These are phyloP conservation scores for Populus pruinosa DNA, from an alignment of 345 rosid species.

Conservation along the genomic window DNA sequence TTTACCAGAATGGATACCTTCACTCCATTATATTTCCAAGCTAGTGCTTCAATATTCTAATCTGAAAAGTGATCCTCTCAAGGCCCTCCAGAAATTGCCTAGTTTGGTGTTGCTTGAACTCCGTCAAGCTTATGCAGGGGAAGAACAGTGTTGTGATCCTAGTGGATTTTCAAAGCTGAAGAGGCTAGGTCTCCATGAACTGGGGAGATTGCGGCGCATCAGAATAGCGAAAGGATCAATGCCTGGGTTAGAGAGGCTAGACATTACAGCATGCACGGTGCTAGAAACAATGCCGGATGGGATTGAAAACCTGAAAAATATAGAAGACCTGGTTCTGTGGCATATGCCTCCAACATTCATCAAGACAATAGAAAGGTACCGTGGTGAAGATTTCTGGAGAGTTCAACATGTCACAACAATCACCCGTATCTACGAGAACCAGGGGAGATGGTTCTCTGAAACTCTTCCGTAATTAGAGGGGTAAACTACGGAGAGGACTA, in stretches of 20 bases:
- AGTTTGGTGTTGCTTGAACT: slow-evolving; percentile 12
- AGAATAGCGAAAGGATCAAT: slow-evolving; percentile 5
- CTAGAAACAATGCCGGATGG: slow-evolving; percentile 3
- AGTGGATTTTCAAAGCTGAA: background rate
- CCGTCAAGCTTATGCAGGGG: slow-evolving; percentile 6
- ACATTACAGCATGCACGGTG: background rate
- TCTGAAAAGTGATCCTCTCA: slow-evolving; percentile 2
- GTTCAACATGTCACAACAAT: slow-evolving; percentile 4
- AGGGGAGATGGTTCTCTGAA: slow-evolving; percentile 2
- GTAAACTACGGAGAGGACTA: background rate
- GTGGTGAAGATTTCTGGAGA: slow-evolving; percentile 2
- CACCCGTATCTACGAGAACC: background rate
- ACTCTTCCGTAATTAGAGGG: background rate
- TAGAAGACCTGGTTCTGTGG: background rate
- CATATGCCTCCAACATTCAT: background rate
- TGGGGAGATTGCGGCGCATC: background rate
- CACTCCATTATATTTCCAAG: slow-evolving; percentile 5
- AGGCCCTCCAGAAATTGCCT: background rate
- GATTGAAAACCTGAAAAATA: background rate
- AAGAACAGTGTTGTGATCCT: background rate
- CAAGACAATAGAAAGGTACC: background rate
- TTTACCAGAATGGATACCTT: slow-evolving; percentile 8
- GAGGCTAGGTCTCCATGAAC: background rate
- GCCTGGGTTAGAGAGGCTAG: background rate
- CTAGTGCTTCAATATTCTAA: slow-evolving; percentile 9